These are phyloP conservation scores for Neurospora sp. DNA, from an alignment of 495 filamentous ascomycete genomes.

Conservation along the genomic window DNA sequence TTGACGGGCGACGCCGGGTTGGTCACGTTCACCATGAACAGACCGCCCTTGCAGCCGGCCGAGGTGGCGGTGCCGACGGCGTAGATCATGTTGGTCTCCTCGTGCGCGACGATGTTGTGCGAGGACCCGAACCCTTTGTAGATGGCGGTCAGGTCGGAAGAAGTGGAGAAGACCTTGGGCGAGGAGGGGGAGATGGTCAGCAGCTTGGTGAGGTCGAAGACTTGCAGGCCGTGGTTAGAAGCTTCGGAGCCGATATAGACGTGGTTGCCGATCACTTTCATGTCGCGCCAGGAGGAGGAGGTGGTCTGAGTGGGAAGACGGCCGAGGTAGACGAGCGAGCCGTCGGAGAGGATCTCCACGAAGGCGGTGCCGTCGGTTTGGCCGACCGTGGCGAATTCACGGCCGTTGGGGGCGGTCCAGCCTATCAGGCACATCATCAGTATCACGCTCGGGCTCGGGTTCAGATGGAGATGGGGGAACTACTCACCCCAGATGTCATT, in stretches of 20 bases:
- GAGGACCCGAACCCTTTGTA: constrained; percentile 15
- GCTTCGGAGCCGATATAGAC: constrained; percentile 38
- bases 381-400: constrained; percentile 40
- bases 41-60: constrained; percentile 34
- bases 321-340: constrained; percentile 36
- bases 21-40: constrained; percentile 44
- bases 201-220: constrained; percentile 38
- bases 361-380: constrained; percentile 42
- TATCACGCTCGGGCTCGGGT: background rate
- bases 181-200: constrained; percentile 10
- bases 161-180: constrained; percentile 12
- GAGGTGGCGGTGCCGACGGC: constrained; percentile 35
- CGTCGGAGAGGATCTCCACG: constrained; percentile 31
- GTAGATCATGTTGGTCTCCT: constrained; percentile 30
- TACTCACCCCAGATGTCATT: constrained; percentile 7
- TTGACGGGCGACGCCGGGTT: constrained; percentile 37
- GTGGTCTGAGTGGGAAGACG: constrained; percentile 29
- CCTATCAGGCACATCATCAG: constrained; percentile 8
- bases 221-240: constrained; percentile 32
- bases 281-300: constrained; percentile 35
- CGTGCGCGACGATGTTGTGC: constrained; percentile 41
- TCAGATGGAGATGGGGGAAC: background rate
- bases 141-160: constrained; percentile 12
- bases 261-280: constrained; percentile 32
- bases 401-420: constrained; percentile 35